Evolutionary conservation across 306 rosid genomes (phyloP), one percentile per base, ranked within the genome.

Genomic region (Quercus parvula): DNA sequence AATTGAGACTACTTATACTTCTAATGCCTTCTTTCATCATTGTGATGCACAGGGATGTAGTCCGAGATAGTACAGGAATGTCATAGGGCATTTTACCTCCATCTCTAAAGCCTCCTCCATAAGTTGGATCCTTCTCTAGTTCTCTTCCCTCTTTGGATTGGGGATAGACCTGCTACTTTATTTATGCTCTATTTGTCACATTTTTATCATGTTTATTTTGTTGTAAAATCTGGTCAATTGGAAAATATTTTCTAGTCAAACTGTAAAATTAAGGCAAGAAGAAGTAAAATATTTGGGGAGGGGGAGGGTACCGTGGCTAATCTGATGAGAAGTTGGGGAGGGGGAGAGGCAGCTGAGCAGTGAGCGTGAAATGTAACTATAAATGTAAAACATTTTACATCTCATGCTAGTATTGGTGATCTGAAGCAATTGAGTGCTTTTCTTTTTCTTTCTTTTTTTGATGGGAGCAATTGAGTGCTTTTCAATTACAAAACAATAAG

Each of bases 81-180:
- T 75, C 91, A 15, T 87, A 85, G 84, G 94, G 78, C 18, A 95
- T 90, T 79, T 73, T 95, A 63, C 98, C 97, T n/a, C 96, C 94
- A 2, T 92, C 94, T 38, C 68, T 89, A 73, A 84, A 85, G 84
- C 92, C 92, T 83, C 93, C 91, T n/a, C 97, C 88, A 2, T 89
- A 89, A 38, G 89, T 80, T 80, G 95, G 90, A 73, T 87, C 88
- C 88, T 1, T 49, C 28, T 1, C 79, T 88, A 6, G 9, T 38
- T 38, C 44, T 38, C 44, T 38, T 58, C 92, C 94, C 33, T 86
- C 79, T 67, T 62, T 89, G 15, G 94, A 89, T 18, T 92, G 95
- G 95, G 91, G 95, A 25, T 92, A 79, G 57, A 56, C 22, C 44
- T 70, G 56, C 61, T 24, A 8, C 12, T 6, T 64, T 44, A 22